Evolutionary conservation across 163 green algal species (phyloP).

Genomic region (Dunaliella salina): DNA sequence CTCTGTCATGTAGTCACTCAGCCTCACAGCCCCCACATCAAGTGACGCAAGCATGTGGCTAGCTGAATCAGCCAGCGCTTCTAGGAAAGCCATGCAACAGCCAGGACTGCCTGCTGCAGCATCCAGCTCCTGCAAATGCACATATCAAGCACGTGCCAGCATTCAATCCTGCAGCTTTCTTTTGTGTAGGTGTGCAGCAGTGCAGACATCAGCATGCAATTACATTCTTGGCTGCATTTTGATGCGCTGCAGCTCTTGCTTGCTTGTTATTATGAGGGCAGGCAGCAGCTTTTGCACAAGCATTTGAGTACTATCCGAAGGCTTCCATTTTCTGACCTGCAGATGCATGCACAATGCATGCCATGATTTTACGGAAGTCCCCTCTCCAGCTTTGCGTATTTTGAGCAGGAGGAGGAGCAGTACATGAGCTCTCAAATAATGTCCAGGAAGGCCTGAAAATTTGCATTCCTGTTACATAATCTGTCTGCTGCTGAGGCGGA

Average conservation of each 20-base stretch:
- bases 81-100: conserved; percentile 34
- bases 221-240: background rate
- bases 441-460: too few relatives aligned
- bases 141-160: background rate
- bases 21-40: conserved; percentile 19
- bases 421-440: too few relatives aligned
- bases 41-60: conserved; percentile 28
- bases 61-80: conserved; percentile 21
- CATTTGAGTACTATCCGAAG: background rate
- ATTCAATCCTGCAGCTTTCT: background rate
- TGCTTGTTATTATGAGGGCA: background rate
- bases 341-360: too few relatives aligned
- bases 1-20: conserved; percentile 28
- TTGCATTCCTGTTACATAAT: too few relatives aligned
- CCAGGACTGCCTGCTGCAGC: conserved; percentile 18
- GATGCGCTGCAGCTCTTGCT: background rate
- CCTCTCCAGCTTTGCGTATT: too few relatives aligned
- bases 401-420: too few relatives aligned
- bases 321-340: too few relatives aligned
- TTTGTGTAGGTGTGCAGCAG: background rate
- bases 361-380: too few relatives aligned
- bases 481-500: too few relatives aligned
- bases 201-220: background rate
- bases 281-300: background rate
- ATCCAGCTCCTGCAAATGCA: conserved; percentile 39